These are phyloP conservation scores for Penicillium chermesinum DNA, from an alignment of 495 filamentous ascomycete genomes.

Conservation along the genomic window DNA sequence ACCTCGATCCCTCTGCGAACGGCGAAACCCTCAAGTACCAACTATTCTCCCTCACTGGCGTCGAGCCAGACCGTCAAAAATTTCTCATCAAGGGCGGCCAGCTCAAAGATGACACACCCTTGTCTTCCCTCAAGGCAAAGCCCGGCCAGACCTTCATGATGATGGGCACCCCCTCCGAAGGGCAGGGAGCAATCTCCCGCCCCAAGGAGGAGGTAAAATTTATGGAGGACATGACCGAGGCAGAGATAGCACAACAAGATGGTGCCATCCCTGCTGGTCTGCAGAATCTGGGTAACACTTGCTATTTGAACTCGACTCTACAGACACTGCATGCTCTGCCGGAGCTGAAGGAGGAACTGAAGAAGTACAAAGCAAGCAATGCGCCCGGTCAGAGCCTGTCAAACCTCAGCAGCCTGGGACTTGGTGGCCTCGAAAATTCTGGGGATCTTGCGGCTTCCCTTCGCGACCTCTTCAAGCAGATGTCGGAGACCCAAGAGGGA, in stretches of 20 bases:
- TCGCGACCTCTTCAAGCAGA: conserved; percentile 84
- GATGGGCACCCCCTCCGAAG: conserved; percentile 82
- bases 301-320: conserved; percentile 95
- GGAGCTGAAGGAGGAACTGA: conserved; percentile 79
- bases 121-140: conserved; percentile 80
- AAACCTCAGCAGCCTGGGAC: conserved; percentile 53
- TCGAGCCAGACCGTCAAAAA: conserved; percentile 95
- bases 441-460: conserved; percentile 76
- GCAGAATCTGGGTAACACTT: conserved; percentile 93
- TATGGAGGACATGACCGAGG: conserved; percentile 96
- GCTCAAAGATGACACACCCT: conserved; percentile 88
- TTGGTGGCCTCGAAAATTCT: conserved; percentile 54
- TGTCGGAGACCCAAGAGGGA: conserved; percentile 86
- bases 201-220: conserved; percentile 85
- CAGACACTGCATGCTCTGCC: conserved; percentile 85
- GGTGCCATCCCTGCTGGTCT: conserved; percentile 86
- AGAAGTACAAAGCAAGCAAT: conserved; percentile 53
- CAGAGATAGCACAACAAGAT: conserved; percentile 74
- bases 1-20: conserved; percentile 75
- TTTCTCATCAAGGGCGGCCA: conserved; percentile 89
- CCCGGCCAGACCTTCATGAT: conserved; percentile 87
- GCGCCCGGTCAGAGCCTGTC: conserved; percentile 31
- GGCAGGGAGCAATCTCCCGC: conserved; percentile 54
- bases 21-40: conserved; percentile 95
- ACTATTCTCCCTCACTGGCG: conserved; percentile 88